These are phyloP conservation scores for Daedaleopsis nitida DNA, from an alignment of 768 basidiomycete genomes.

Conservation along the genomic window DNA sequence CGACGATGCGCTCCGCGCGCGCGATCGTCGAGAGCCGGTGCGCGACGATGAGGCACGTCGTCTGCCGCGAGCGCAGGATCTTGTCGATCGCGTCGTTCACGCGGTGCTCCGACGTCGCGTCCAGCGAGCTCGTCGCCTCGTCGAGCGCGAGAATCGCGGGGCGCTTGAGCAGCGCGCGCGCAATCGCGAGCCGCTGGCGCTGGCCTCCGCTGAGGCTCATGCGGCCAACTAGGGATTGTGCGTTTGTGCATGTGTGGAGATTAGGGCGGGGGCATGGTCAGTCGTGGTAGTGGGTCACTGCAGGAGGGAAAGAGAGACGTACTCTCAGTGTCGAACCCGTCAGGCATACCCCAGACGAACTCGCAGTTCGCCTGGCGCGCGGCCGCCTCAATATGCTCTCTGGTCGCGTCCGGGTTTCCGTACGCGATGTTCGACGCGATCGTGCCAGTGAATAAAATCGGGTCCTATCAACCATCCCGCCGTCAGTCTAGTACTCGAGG, in stretches of 20 bases:
- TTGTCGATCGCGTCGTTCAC: slow-evolving; percentile 92
- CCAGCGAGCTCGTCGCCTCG: slow-evolving; percentile 87
- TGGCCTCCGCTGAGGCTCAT: slow-evolving; percentile 78
- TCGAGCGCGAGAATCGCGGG: slow-evolving; percentile 88
- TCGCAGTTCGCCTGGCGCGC: slow-evolving; percentile 94
- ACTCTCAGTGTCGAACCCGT: slow-evolving; percentile 94
- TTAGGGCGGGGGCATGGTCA: too few relatives aligned
- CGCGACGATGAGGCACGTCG: slow-evolving; percentile 88
- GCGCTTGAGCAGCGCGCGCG: slow-evolving; percentile 85
- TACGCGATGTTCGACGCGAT: slow-evolving; percentile 96
- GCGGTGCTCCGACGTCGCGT: slow-evolving; percentile 85
- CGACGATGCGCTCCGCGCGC: slow-evolving; percentile 85
- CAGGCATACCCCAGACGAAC: slow-evolving; percentile 92
- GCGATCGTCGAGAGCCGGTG: slow-evolving; percentile 91
- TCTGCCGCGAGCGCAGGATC: slow-evolving; percentile 75
- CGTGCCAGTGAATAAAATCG: slow-evolving; percentile 87
- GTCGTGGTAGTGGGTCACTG: neutral
- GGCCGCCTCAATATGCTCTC: slow-evolving; percentile 84
- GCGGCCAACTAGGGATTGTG: slow-evolving; percentile 67
- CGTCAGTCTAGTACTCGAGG: neutral
- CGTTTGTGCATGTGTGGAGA: neutral
- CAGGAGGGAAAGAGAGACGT: slow-evolving; percentile 29
- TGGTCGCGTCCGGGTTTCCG: slow-evolving; percentile 72
- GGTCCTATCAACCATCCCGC: slow-evolving; percentile 50
- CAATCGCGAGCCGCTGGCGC: slow-evolving; percentile 79